These are phyloP conservation scores for Neurospora sp. DNA, from an alignment of 495 filamentous ascomycete species.

Conservation along the genomic window DNA sequence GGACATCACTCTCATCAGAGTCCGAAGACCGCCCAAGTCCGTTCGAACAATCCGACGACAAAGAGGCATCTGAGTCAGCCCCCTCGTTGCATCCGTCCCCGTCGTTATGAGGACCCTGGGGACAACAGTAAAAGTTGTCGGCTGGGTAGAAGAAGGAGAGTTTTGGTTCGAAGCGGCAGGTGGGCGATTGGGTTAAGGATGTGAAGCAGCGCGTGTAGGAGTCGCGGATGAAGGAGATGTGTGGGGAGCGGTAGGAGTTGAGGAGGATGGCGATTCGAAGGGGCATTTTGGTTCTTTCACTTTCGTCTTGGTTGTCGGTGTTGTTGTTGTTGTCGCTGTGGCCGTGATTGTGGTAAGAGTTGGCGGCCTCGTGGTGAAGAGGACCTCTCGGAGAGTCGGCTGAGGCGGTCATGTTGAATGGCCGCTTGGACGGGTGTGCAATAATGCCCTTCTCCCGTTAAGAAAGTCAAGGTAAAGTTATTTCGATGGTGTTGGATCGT, in stretches of 20 bases:
- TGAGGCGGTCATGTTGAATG: constrained; percentile 18
- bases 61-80: background rate
- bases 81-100: background rate
- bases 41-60: background rate
- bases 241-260: constrained; percentile 33
- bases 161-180: constrained; percentile 5
- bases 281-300: background rate
- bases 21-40: background rate
- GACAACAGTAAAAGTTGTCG: constrained; percentile 14
- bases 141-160: constrained; percentile 35
- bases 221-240: constrained; percentile 25
- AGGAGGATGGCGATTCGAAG: constrained; percentile 34
- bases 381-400: background rate
- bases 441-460: background rate
- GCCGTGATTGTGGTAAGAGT: background rate
- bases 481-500: background rate
- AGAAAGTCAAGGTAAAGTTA: background rate
- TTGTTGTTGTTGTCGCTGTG: background rate
- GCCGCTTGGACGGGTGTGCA: constrained; percentile 6
- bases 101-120: background rate
- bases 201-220: constrained; percentile 32
- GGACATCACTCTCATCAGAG: background rate
- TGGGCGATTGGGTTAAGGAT: constrained; percentile 10
- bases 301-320: background rate
- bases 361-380: background rate